Conservation (phyloP, 257 asterid species). For the Verbascum thapsus region DNA sequence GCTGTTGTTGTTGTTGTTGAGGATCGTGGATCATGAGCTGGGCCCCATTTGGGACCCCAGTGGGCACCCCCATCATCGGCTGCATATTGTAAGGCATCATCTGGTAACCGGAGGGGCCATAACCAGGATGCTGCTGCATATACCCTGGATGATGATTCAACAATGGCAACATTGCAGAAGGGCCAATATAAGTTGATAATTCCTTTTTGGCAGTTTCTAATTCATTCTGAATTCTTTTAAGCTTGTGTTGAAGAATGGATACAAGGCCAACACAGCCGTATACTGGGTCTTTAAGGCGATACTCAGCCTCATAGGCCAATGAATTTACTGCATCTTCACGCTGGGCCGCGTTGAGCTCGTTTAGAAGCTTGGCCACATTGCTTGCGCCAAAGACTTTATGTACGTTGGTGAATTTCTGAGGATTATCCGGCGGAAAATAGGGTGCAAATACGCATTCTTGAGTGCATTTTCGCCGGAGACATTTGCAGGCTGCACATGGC, state of each 20-base stretch:
- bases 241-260: conserved; percentile 62
- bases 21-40: conserved; percentile 53
- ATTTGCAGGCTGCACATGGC: conserved; percentile 95
- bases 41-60: conserved; percentile 43
- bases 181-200: conserved; percentile 58
- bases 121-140: conserved; percentile 41
- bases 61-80: conserved; percentile 49
- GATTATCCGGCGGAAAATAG: conserved; percentile 85
- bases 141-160: conserved; percentile 44
- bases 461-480: conserved; percentile 82
- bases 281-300: conserved; percentile 74
- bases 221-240: conserved; percentile 62
- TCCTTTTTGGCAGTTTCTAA: conserved; percentile 62
- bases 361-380: conserved; percentile 81
- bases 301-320: conserved; percentile 80
- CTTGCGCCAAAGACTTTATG: conserved; percentile 92
- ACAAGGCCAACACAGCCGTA: conserved; percentile 94
- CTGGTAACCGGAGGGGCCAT: conserved; percentile 37
- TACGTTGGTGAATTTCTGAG: conserved; percentile 76
- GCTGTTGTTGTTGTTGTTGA: conserved; percentile 49
- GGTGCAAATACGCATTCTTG: conserved; percentile 93
- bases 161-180: conserved; percentile 49
- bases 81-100: conserved; percentile 53
- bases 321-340: conserved; percentile 86
- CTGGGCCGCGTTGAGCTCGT: conserved; percentile 57